Conservation (phyloP, 2,329 filamentous ascomycete genomes). For the Huntiella moniliformis region DNA sequence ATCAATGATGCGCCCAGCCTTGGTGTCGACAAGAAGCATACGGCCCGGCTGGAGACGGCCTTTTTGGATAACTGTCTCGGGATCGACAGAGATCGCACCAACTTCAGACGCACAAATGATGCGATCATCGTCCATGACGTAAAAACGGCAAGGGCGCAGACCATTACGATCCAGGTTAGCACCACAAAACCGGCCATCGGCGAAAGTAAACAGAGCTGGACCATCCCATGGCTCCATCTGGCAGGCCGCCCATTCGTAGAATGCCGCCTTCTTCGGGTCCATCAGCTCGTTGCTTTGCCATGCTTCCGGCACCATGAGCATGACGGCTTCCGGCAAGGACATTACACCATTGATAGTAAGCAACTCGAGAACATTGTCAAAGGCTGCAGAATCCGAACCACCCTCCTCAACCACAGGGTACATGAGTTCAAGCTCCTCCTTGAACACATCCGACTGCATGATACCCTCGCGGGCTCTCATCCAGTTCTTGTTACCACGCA, state of each 20-base stretch:
- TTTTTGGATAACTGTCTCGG: constrained; percentile 79
- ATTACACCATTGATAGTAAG: constrained; percentile 90
- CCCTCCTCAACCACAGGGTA: constrained; percentile 95
- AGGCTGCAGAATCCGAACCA: constrained; percentile 89
- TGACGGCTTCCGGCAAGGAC: constrained; percentile 85
- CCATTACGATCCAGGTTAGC: constrained; percentile 93
- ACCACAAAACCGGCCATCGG: constrained; percentile 89
- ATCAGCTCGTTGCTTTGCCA: constrained; percentile 89
- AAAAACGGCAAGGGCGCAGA: constrained; percentile 87
- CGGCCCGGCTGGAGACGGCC: constrained; percentile 83
- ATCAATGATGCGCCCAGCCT: constrained; percentile 78
- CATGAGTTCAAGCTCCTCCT: constrained; percentile 72
- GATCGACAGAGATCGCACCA: constrained; percentile 78
- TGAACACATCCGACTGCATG: constrained; percentile 82
- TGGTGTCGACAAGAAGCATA: constrained; percentile 89
- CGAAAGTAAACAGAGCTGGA: constrained; percentile 89
- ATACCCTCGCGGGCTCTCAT: constrained; percentile 94
- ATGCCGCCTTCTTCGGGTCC: constrained; percentile 88
- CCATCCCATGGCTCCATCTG: constrained; percentile 99
- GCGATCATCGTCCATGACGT: constrained; percentile 88
- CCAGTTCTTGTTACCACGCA: constrained; percentile 98
- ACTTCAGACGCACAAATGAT: constrained; percentile 97
- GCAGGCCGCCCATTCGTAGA: constrained; percentile 96
- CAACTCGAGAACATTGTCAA: constrained; percentile 89
- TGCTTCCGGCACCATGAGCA: constrained; percentile 96